phyloP scores from a whole-genome alignment of 2,329 filamentous ascomycete species.

The Fusarium sp. region DNA sequence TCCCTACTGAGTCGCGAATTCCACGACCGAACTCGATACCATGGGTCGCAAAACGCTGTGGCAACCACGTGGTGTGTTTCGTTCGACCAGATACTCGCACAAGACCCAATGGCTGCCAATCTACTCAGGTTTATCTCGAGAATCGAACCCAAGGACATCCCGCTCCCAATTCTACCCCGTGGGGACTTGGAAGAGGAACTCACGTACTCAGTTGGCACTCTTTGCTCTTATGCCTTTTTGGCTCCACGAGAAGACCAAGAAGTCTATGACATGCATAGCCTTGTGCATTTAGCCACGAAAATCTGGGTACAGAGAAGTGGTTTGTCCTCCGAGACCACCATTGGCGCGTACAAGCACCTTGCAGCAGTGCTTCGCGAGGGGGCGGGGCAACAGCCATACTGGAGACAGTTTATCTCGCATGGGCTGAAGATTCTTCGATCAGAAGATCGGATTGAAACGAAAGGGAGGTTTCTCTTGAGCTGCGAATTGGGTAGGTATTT shows the following conservation, averaged over 20 bases:
- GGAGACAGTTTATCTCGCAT: not conserved
- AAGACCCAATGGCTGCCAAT: not conserved
- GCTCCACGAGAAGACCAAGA: not conserved
- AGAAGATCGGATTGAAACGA: not conserved
- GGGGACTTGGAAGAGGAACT: not conserved
- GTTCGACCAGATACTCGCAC: slow-evolving; percentile 45
- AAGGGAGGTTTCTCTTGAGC: not conserved
- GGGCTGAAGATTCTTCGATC: not conserved
- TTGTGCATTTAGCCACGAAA: not conserved
- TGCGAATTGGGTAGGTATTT: not conserved
- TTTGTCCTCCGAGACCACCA: not conserved
- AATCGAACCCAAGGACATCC: slow-evolving; percentile 1
- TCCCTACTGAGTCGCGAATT: slow-evolving; percentile 48
- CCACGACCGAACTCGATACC: slow-evolving; percentile 45
- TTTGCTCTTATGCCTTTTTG: not conserved
- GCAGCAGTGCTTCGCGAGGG: not conserved
- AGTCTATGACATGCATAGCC: slow-evolving; percentile 2
- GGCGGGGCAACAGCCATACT: not conserved
- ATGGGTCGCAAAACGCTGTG: slow-evolving; percentile 42
- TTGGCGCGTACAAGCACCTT: not conserved
- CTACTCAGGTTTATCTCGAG: not conserved
- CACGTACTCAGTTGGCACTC: not conserved
- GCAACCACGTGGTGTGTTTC: slow-evolving; percentile 51
- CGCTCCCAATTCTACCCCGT: not conserved
- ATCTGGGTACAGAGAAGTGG: not conserved